These are phyloP conservation scores for Colletotrichum costaricense DNA, from an alignment of 2,329 filamentous ascomycete species.

Conservation along the genomic window DNA sequence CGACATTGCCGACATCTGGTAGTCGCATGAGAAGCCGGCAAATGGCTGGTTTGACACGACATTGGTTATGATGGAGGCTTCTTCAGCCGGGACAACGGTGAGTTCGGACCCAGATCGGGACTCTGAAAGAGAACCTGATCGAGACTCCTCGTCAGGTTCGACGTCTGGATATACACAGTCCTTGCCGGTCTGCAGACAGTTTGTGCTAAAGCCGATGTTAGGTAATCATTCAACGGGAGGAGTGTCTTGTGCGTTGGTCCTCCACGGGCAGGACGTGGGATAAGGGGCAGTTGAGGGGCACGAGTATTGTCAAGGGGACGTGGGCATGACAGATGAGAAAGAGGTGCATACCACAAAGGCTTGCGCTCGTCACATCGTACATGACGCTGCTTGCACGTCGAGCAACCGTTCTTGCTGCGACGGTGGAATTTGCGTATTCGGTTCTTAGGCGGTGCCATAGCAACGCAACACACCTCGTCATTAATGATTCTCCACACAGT, in stretches of 20 bases:
- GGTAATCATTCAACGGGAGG: background rate
- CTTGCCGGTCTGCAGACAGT: constrained; percentile 57
- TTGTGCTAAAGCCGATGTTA: constrained; percentile 48
- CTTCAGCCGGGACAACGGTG: constrained; percentile 2
- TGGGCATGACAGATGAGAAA: background rate
- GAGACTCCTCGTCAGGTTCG: background rate
- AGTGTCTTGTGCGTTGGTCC: background rate
- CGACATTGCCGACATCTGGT: constrained; percentile 46
- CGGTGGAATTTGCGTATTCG: constrained; percentile 51
- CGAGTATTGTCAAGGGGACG: too few relatives aligned
- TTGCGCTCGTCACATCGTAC: constrained; percentile 59
- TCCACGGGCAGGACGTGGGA: background rate
- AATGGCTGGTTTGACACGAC: constrained; percentile 34
- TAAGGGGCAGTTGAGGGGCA: background rate
- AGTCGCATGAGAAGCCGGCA: constrained; percentile 32
- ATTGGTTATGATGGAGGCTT: constrained; percentile 15
- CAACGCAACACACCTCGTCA: background rate
- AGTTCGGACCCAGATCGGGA: constrained; percentile 36
- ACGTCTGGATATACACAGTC: constrained; percentile 52
- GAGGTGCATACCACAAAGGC: constrained; percentile 54
- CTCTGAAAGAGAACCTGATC: constrained; percentile 10
- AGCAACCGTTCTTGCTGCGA: constrained; percentile 50
- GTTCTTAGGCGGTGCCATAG: constrained; percentile 49
- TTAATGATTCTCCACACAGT: constrained; percentile 33
- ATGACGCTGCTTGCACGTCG: constrained; percentile 53